These are phyloP conservation scores for Hypocrella siamensis DNA, from an alignment of 2,329 filamentous ascomycete species.

Conservation along the genomic window DNA sequence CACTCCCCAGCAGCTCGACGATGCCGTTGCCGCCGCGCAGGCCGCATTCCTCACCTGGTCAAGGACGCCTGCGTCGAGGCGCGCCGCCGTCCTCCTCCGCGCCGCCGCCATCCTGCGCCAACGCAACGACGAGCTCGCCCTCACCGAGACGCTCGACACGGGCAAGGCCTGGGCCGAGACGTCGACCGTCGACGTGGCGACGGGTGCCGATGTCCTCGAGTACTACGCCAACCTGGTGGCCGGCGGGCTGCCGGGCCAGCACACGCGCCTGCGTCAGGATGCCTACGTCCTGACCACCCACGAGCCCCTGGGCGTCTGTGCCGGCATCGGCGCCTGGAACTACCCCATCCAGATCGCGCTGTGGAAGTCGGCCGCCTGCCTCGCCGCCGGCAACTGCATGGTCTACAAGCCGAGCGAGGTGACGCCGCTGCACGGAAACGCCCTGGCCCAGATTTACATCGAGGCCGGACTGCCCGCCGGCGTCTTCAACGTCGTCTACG, in stretches of 20 bases:
- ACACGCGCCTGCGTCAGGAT: slow-evolving; percentile 55
- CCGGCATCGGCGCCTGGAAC: slow-evolving; percentile 81
- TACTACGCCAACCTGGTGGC: slow-evolving; percentile 73
- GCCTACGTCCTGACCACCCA: slow-evolving; percentile 76
- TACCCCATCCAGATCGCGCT: slow-evolving; percentile 83
- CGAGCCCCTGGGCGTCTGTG: slow-evolving; percentile 69
- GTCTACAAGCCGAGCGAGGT: slow-evolving; percentile 83
- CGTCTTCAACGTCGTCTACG: slow-evolving; percentile 79
- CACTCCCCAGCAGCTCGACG: slow-evolving; percentile 50
- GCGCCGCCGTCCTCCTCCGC: slow-evolving; percentile 62
- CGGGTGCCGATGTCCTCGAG: slow-evolving; percentile 72
- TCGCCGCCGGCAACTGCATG: slow-evolving; percentile 80
- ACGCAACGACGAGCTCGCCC: slow-evolving; percentile 66
- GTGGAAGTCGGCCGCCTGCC: slow-evolving; percentile 77
- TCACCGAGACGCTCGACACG: slow-evolving; percentile 69
- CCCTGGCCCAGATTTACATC: slow-evolving; percentile 59
- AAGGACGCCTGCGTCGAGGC: slow-evolving; percentile 54
- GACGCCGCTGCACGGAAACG: slow-evolving; percentile 67
- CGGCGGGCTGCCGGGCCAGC: slow-evolving; percentile 68
- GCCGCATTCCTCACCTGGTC: slow-evolving; percentile 65
- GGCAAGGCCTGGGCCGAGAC: slow-evolving; percentile 80
- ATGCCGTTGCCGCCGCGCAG: slow-evolving; percentile 54
- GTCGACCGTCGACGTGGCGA: slow-evolving; percentile 66
- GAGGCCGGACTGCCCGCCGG: slow-evolving; percentile 68
- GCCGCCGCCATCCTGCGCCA: slow-evolving; percentile 59